phyloP scores from a whole-genome alignment of 2,329 filamentous ascomycete species.

The Monilinia aucupariae region DNA sequence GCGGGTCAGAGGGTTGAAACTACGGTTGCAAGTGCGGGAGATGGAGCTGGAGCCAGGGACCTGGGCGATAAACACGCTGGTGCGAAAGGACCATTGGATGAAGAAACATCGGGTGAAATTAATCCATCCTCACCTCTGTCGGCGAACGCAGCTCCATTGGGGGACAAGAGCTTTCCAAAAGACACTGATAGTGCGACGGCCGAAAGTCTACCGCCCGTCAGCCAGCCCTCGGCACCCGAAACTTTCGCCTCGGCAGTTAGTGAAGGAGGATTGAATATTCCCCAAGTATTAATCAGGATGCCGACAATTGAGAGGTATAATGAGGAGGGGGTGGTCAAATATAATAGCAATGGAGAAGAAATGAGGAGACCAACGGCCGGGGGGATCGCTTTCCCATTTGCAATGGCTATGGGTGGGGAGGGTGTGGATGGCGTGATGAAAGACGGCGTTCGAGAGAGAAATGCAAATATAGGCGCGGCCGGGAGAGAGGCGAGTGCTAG shows the following conservation, averaged over 20 bases:
- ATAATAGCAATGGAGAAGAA: background rate
- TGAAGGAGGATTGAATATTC: background rate
- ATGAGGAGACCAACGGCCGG: slow-evolving; percentile 2
- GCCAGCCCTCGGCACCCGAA: background rate
- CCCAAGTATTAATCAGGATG: background rate
- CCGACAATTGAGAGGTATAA: background rate
- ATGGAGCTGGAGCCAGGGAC: slow-evolving; percentile 41
- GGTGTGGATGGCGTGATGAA: slow-evolving; percentile 2
- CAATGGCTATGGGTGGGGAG: slow-evolving; percentile 2
- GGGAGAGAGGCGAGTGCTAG: slow-evolving; percentile 1
- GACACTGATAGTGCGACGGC: background rate
- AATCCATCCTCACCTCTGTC: background rate
- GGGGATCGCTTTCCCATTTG: slow-evolving; percentile 6
- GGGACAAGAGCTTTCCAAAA: background rate
- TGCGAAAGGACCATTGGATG: slow-evolving; percentile 32
- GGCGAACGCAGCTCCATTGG: too few relatives aligned
- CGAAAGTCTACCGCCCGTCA: background rate
- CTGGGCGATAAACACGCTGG: slow-evolving; percentile 20
- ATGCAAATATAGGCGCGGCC: background rate
- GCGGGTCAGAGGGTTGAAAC: slow-evolving; percentile 39
- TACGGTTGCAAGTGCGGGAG: slow-evolving; percentile 36
- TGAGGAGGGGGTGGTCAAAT: background rate
- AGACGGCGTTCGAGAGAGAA: slow-evolving; percentile 1
- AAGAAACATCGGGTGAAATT: background rate
- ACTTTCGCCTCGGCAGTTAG: background rate